Conservation (phyloP, 257 asterid species). For the Gardenia jasminoides region DNA sequence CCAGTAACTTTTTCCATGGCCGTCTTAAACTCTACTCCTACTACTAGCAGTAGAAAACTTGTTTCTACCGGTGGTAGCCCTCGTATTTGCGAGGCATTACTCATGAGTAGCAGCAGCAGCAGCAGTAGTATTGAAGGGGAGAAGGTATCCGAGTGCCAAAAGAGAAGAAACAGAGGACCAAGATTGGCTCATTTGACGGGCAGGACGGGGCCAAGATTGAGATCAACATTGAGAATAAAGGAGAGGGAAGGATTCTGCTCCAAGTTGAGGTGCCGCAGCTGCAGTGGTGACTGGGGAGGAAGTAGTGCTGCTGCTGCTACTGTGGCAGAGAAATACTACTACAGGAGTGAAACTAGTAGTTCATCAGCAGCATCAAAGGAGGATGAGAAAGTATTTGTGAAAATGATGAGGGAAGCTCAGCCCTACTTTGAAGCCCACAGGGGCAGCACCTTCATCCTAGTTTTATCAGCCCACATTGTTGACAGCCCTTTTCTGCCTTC, state of each 20-base stretch:
- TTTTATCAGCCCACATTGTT: conserved; percentile 46
- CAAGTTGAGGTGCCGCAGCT: conserved; percentile 9
- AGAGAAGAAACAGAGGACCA: too few species aligned
- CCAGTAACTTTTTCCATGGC: conserved; percentile 3
- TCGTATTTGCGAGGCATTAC: too few species aligned
- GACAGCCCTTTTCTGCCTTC: conserved; percentile 39
- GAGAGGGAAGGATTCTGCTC: background rate
- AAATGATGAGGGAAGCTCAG: conserved; percentile 59
- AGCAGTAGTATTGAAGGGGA: too few species aligned
- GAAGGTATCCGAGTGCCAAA: too few species aligned
- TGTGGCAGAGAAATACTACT: background rate
- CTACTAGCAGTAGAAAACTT: too few species aligned
- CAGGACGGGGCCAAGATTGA: background rate
- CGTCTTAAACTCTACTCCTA: conserved; percentile 26
- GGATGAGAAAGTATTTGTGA: conserved; percentile 31
- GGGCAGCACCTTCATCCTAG: conserved; percentile 51
- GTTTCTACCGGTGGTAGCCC: too few species aligned
- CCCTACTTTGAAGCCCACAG: conserved; percentile 51
- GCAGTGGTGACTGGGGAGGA: background rate
- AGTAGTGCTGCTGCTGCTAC: too few species aligned
- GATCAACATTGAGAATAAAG: background rate
- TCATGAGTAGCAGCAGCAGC: too few species aligned
- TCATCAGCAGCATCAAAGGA: background rate
- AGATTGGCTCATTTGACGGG: background rate
- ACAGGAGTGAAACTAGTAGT: background rate